Percentiles rank a stretch among this genome's conserved stretches.
phyloP scores from a whole-genome alignment of 2,329 filamentous ascomycete genomes.

The Tricladium varicosporioides region DNA sequence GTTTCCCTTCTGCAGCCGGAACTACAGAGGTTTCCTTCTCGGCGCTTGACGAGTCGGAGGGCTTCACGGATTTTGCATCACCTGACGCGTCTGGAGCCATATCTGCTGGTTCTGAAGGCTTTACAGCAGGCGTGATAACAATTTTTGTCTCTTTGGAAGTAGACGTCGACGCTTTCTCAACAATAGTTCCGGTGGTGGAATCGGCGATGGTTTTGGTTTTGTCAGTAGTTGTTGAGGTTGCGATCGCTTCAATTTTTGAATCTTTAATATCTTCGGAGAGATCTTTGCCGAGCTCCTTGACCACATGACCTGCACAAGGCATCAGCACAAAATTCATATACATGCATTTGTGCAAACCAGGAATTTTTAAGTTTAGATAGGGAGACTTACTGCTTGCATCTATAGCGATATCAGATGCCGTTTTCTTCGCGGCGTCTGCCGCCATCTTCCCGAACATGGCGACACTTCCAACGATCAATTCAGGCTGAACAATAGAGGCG shows the following conservation, averaged over 20 bases:
- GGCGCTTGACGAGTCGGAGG: not conserved
- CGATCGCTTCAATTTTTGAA: conserved; percentile 7
- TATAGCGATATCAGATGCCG: conserved; percentile 20
- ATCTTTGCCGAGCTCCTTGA: conserved; percentile 22
- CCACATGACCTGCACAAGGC: conserved; percentile 7
- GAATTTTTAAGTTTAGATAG: not conserved
- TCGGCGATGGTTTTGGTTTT: conserved; percentile 3
- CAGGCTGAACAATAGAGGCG: conserved; percentile 26
- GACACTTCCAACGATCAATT: conserved; percentile 24
- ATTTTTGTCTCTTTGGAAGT: conserved; percentile 3
- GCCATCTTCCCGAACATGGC: conserved; percentile 29
- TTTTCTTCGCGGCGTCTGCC: conserved; percentile 19
- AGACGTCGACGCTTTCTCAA: conserved; percentile 1
- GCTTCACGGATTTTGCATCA: not conserved
- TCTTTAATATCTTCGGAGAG: conserved; percentile 20
- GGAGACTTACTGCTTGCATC: conserved; percentile 1
- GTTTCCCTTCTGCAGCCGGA: not conserved
- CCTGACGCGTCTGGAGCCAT: not conserved
- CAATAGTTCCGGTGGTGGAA: conserved; percentile 1
- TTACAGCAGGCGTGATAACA: not conserved
- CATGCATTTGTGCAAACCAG: no score
- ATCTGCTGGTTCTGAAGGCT: not conserved
- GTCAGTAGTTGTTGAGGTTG: conserved; percentile 1
- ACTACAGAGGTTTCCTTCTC: not conserved
- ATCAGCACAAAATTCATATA: not conserved